Base-by-base conservation (phyloP, 441 rosid species). In the Syzygium malaccense region DNA sequence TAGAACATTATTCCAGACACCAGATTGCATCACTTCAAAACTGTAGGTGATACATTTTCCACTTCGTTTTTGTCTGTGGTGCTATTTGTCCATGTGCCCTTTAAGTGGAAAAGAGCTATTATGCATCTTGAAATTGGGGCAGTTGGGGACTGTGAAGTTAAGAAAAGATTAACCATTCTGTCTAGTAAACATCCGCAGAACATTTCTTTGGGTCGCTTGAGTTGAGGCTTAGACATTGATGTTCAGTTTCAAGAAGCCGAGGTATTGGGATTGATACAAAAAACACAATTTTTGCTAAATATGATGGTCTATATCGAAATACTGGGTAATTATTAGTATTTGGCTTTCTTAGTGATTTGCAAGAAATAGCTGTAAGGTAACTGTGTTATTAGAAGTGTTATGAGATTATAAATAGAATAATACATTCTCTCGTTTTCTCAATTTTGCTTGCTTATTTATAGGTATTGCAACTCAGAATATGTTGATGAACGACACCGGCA, bases 401-500 rank as follows among this genome's bases (percentile, higher is more conserved):
- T 41, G 28, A 75, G 51, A 51, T 75, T 41, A 41, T 37, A 20
- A 75, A 75, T 23, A 51, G 83, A 55, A 55, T 71, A 8, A 85
- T 84, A 87, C 51, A 12, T 60, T 53, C 60, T 84, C 32, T 56
- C 28, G 64, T 53, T 85, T 84, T 85, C 5, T 5, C 62, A 85
- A 55, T 51, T 55, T 88, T 85, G 45, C 53, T 86, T 86, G 45
- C 55, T 64, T 48, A 28, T 89, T 89, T 56, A 49, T 90, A 90
- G 91, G 91, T 95, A 95, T 71, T 89, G 92, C 71, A 93, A 95
- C 88, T 88, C 92, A 30, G 86, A 87, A 57, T 91, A 91, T 87
- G 93, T 95, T 87, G 94, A 93, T 85, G 97, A 95, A 88, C 91
- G 97, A 15, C 97, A 95, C 90, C 93, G 98, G 13, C 96, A 95